Evolutionary conservation across 169 alveolate species (phyloP), one percentile per base, ranked within the genome.

Genomic region (Babesia gibsoni): DNA sequence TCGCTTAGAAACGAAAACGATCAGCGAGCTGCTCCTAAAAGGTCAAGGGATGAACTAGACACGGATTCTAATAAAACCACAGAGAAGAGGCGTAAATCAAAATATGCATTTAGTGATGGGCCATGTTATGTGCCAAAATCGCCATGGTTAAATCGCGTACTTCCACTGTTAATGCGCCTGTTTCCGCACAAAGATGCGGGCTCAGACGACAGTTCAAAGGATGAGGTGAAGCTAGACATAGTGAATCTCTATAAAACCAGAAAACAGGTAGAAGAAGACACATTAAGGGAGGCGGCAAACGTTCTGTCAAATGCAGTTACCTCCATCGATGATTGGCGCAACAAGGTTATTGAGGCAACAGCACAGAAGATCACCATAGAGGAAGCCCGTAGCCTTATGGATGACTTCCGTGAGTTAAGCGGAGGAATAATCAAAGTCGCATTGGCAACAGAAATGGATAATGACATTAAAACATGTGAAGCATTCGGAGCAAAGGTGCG

Each of bases 251-350:
- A 41, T 23, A 46, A 41, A 43, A 46, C 46, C 46, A 58, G 58
- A 32, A 30, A 29, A 61, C 42, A 42, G 10, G 14, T 66, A 12
- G 77, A 66, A 4, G 77, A 66, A 30, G 3, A 66, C 32, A 4
- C 43, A 2, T 30, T 70, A 32, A 37, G 73, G 6, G 67, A 70
- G 0, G 35, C 49, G 29, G 49, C 78, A 4, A 30, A 33, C 16
- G 52, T 54, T 14, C 45, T 75, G 52, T 23, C 64, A 0, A 58
- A 33, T 3, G 23, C 32, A 9, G 59, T 63, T 49, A 22, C 67
- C 29, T 36, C 16, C 20, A 48, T 75, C 9, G 84, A 75, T 20
- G 69, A 75, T 22, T 75, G 84, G 84, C 52, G 54, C n/a, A 50
- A 30, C 0, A 53, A 20, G 22, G 78, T 63, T 1, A 35, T 23